Base-by-base conservation (phyloP, 768 basidiomycete genomes). In the Neoboletus brunneissimus region DNA sequence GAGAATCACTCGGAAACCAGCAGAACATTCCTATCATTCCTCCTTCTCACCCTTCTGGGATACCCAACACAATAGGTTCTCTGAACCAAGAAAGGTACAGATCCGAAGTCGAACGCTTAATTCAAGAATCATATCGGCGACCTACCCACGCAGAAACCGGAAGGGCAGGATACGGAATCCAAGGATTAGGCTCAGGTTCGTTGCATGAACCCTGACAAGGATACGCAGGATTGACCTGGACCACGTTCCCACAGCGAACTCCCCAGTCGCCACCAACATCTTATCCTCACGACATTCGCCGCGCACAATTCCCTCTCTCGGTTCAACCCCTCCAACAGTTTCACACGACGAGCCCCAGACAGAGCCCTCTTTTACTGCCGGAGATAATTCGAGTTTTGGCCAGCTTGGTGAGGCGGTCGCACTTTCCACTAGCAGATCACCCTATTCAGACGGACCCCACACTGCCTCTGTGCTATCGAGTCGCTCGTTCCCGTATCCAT, bases 141-240 rank as follows among this genome's bases (percentile, higher is more conserved):
- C 31, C 51, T 58, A 54, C 45, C 42, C 59, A 55, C 48, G 47
- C n/a, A 45, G 55, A 29, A 48, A 34, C n/a, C 23, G 51, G 37
- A 38, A 35, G 41, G 35, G n/a, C 8, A 22, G 53, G 58, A 47
- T 48, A 44, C 27, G 22, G 38, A 50, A 67, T 43, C 65, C 62
- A 48, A 57, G 60, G 58, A 53, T 65, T 23, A 38, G 40, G 9
- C 16, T 34, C 51, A 31, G 65, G 59, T 67, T 58, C 37, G 38
- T 55, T 23, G 22, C 18, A 42, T 35, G 43, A 53, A 57, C 42
- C 49, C 32, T 48, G 41, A 18, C 41, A 31, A 31, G 46, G 47
- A 51, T 47, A 41, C 41, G 13, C 44, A 20, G 35, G 42, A 51
- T 47, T 55, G 38, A 56, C 44, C 27, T 22, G 23, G 29, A 48